Evolutionary conservation across 2,329 filamentous ascomycete genomes (phyloP), one percentile per base, ranked within the genome.

Genomic region (Exophiala bonariae): DNA sequence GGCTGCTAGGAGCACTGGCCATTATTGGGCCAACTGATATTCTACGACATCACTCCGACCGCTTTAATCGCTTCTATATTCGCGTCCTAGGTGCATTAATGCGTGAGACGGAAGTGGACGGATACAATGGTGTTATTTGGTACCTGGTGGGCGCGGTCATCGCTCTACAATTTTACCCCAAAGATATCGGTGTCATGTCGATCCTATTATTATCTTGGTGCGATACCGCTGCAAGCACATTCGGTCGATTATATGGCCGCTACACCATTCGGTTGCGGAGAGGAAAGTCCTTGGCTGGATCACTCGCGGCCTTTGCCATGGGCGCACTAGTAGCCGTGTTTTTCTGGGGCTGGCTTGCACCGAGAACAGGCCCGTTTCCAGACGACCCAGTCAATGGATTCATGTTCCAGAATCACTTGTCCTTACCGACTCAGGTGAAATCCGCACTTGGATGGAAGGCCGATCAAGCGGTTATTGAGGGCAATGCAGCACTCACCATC

Each of bases 41-140:
- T 59, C 72, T 96, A 38, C 87, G 93, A 42, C 91, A 96, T 69
- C 82, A 83, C 59, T 93, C 83, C 60, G 81, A 86, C 50, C 78
- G 83, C 1, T 80, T 99, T 62, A 99, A 99, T 67, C 79, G 85
- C 30, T 66, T 96, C 47, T 99, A 97, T 68, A 92, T 97, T 60
- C 82, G 80, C 47, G 78, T 81, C 30, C 72, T 97, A 11, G 93
- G 93, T 37, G 89, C 91, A 1, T 77, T 99, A 59, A 99, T 99
- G 93, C 87, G 93, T 44, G 93, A 99, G 73, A 93, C 87, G 56
- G 93, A 99, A 71, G 95, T 92, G 59, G 79, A 85, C 38, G 89
- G 90, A 41, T 99, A 89, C 78, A 99, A 99, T 66, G 93, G 93
- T 42, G 92, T 97, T 58, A 95, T 99, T 57, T 96, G 88, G 76